Evolutionary conservation across 2,329 filamentous ascomycete genomes (phyloP), one percentile per base, ranked within the genome.

Genomic region (Talaromyces sp.): DNA sequence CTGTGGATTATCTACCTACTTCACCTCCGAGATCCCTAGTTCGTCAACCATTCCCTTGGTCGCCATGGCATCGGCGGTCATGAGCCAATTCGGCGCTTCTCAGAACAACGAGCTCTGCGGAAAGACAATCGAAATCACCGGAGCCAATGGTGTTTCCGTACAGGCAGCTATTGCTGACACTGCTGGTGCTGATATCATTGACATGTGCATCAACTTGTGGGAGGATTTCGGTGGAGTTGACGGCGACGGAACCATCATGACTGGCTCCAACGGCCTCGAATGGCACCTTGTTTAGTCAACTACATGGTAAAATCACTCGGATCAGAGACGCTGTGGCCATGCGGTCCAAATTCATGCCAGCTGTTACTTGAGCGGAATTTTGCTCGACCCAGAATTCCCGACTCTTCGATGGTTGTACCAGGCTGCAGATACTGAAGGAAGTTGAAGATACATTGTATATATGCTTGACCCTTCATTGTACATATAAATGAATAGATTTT

Each of bases 21-120:
- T 65, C 16, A 58, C 50, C 52, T 57, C 59, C 14, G 37, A 45
- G 16, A 41, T 62, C n/a, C 64, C 64, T 35, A 65, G 64, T 59
- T 47, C 64, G 33, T 27, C 31, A 33, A 49, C 50, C 13, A 39
- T 31, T 11, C 43, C 60, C 10, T 16, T 65, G 13, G 41, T 65
- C 39, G 64, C 64, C 35, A 50, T 65, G 31, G 43, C 52, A 24
- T 47, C 52, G 6, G 16, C 59, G 1, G 52, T 62, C 50, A 58
- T 65, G 49, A 35, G 45, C 27, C 59, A 62, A 43, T 62, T 65
- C 22, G 64, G 64, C 33, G 16, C 37, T 33, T 37, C 27, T 19
- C 64, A 65, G 43, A 62, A 59, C 52, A 50, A 65, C 52, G 64
- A 65, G 24, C 64, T 65, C 39, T 65, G 64, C 52, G 64, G 64